These are phyloP conservation scores for Pseudotsuga menziesii DNA, from an alignment of 75 land plant genomes.

Conservation along the genomic window DNA sequence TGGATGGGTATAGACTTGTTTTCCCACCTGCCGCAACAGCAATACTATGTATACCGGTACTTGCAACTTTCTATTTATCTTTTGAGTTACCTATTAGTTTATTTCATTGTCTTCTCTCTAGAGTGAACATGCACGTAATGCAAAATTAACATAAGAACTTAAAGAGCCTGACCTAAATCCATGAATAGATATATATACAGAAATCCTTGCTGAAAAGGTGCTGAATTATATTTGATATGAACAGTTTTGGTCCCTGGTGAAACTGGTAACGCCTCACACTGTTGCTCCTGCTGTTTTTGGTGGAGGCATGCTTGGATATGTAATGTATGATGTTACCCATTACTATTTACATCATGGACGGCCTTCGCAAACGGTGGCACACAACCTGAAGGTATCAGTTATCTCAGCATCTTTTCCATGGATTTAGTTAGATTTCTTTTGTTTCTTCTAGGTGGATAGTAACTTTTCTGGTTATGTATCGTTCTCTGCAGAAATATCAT, in stretches of 20 bases:
- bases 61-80: slow-evolving; percentile 5
- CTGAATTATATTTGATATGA: slow-evolving; percentile 5
- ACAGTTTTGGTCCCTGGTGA: slow-evolving; percentile 69
- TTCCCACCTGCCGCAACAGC: slow-evolving; percentile 97
- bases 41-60: slow-evolving; percentile 62
- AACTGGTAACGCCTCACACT: slow-evolving; percentile 34
- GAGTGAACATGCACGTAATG: neutral
- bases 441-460: neutral
- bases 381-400: slow-evolving; percentile 64
- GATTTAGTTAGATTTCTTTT: neutral
- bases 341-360: slow-evolving; percentile 94
- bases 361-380: slow-evolving; percentile 37
- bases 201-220: neutral
- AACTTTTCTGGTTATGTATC: neutral
- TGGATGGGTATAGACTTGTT: slow-evolving; percentile 94
- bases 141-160: neutral
- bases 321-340: slow-evolving; percentile 89
- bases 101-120: neutral
- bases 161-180: neutral
- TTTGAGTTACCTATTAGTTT: neutral
- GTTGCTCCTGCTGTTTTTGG: slow-evolving; percentile 75
- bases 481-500: slow-evolving; percentile 75
- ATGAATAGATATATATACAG: neutral
- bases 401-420: neutral
- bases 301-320: slow-evolving; percentile 83